Evolutionary conservation across 1,139 yeast genomes (phyloP).

Genomic region (Kluyveromyces sp.): DNA sequence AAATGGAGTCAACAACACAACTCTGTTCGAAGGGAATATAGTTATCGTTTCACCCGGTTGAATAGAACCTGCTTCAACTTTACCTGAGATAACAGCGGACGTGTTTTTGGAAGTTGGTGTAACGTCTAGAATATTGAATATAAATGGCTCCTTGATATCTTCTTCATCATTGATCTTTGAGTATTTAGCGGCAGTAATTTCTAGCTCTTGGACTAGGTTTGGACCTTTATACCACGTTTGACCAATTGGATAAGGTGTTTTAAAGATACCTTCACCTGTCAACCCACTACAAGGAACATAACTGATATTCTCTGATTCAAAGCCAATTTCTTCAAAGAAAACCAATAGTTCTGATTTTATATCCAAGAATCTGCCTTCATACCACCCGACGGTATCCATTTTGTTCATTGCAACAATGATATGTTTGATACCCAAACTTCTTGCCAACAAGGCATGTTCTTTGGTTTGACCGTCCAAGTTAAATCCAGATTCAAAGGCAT

Average conservation of each 20-base stretch:
- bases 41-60: slow-evolving; percentile 69
- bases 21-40: slow-evolving; percentile 48
- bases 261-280: slow-evolving; percentile 70
- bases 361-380: slow-evolving; percentile 51
- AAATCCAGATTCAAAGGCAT: slow-evolving; percentile 89
- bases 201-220: slow-evolving; percentile 55
- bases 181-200: slow-evolving; percentile 20
- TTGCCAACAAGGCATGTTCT: slow-evolving; percentile 82
- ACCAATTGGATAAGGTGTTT: slow-evolving; percentile 26
- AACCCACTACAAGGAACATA: slow-evolving; percentile 87
- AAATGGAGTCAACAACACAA: slow-evolving; percentile 39
- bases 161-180: slow-evolving; percentile 20
- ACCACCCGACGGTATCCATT: slow-evolving; percentile 73
- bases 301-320: slow-evolving; percentile 38
- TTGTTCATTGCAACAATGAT: slow-evolving; percentile 80
- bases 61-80: slow-evolving; percentile 65
- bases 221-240: slow-evolving; percentile 61
- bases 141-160: slow-evolving; percentile 29
- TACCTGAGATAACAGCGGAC: slow-evolving; percentile 45
- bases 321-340: slow-evolving; percentile 63
- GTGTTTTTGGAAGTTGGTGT: slow-evolving; percentile 22
- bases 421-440: slow-evolving; percentile 70
- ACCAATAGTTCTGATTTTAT: slow-evolving; percentile 52
- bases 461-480: slow-evolving; percentile 85
- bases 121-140: slow-evolving; percentile 37